Evolutionary conservation across 176 grass and related monocot genomes (phyloP).

Genomic region (Oryza australiensis): DNA sequence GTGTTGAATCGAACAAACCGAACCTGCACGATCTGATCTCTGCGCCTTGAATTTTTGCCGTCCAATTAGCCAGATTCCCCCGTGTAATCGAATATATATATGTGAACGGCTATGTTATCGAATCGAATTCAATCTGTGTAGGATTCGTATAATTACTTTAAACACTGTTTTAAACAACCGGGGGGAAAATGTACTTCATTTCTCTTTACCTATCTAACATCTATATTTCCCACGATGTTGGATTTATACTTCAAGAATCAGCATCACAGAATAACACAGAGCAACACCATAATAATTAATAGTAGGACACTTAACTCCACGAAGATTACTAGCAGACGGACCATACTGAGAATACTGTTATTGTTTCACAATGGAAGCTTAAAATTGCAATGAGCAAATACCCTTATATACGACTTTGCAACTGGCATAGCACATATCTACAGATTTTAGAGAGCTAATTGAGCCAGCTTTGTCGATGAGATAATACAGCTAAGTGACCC

Average conservation of each 20-base stretch:
- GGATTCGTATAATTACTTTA: no score
- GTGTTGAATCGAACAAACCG: no score
- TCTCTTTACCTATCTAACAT: no score
- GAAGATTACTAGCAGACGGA: neutral
- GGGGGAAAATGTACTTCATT: no score
- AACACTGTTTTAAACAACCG: no score
- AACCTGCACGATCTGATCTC: no score
- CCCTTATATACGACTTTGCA: constrained; percentile 18
- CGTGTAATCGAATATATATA: no score
- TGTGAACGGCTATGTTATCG: no score
- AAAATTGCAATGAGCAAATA: constrained; percentile 9
- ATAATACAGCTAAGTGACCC: constrained; percentile 10
- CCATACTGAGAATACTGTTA: neutral
- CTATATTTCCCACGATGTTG: no score
- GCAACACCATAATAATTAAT: neutral
- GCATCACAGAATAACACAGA: neutral
- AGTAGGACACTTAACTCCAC: neutral
- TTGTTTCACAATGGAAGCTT: constrained; percentile 21
- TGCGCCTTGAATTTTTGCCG: no score
- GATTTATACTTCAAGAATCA: neutral
- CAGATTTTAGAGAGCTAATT: constrained; percentile 33
- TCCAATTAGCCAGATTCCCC: no score
- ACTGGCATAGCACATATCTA: constrained; percentile 26
- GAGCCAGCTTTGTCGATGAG: neutral
- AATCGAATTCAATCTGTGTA: no score